These are phyloP conservation scores for Verticillium tricorpus DNA, from an alignment of 2,329 filamentous ascomycete species.

Conservation along the genomic window DNA sequence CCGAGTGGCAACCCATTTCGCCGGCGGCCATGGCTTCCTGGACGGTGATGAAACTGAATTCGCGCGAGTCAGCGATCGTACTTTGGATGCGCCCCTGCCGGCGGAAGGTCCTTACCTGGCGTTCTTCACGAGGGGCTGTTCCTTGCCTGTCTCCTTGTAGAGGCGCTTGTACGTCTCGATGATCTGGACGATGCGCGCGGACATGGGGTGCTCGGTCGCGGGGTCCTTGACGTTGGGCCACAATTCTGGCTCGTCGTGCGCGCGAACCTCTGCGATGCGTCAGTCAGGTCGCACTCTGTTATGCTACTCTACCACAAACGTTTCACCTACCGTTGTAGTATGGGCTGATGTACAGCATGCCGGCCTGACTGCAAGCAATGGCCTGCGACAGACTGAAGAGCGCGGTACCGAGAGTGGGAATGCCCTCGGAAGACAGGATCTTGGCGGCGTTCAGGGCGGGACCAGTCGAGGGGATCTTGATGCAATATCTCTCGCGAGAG, in stretches of 20 bases:
- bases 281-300: background rate
- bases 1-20: conserved; percentile 41
- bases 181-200: conserved; percentile 42
- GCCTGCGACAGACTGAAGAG: conserved; percentile 43
- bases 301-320: background rate
- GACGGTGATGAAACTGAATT: conserved; percentile 31
- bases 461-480: conserved; percentile 47
- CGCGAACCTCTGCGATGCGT: conserved; percentile 30
- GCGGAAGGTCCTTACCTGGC: conserved; percentile 27
- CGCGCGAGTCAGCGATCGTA: conserved; percentile 1
- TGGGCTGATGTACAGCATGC: conserved; percentile 42
- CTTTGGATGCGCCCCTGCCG: background rate
- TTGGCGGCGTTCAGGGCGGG: conserved; percentile 40
- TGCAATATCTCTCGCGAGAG: conserved; percentile 39
- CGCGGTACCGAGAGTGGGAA: conserved; percentile 41
- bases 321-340: conserved; percentile 38
- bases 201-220: conserved; percentile 41
- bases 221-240: conserved; percentile 44
- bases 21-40: conserved; percentile 41
- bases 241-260: conserved; percentile 35
- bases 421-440: conserved; percentile 36
- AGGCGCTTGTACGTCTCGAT: conserved; percentile 40
- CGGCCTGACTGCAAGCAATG: conserved; percentile 43
- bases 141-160: conserved; percentile 40
- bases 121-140: conserved; percentile 43